Evolutionary conservation across 75 land plant species (phyloP).

Genomic region (Pinus taeda): DNA sequence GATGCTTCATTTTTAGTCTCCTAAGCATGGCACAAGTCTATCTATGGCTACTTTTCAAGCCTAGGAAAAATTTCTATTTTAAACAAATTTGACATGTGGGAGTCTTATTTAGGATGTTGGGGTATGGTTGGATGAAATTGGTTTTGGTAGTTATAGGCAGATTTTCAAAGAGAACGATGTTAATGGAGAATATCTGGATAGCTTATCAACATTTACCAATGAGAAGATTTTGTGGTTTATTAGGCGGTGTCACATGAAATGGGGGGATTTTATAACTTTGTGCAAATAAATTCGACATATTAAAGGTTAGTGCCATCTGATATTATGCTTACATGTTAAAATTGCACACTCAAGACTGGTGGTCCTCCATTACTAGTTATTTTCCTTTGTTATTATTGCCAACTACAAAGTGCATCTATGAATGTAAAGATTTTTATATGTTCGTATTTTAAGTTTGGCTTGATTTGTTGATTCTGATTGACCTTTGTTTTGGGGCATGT

Average conservation of each 20-base stretch:
- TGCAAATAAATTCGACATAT: conserved; percentile 86
- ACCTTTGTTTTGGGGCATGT: background rate
- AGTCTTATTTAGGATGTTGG: conserved; percentile 70
- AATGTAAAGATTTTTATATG: background rate
- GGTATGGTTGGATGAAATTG: conserved; percentile 80
- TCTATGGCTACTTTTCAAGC: background rate
- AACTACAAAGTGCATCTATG: background rate
- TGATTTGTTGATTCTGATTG: background rate
- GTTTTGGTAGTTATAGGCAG: conserved; percentile 68
- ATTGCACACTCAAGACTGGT: background rate
- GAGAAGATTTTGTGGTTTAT: conserved; percentile 87
- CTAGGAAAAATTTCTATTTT: background rate
- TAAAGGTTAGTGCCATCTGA: conserved; percentile 45
- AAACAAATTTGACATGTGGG: background rate
- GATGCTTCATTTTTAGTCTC: background rate
- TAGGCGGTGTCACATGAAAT: conserved; percentile 83
- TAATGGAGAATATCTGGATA: conserved; percentile 83
- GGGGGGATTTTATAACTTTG: conserved; percentile 88
- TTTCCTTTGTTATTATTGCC: background rate
- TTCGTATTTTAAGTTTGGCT: background rate
- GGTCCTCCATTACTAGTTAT: background rate
- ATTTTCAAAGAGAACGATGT: conserved; percentile 72
- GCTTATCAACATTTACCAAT: conserved; percentile 78
- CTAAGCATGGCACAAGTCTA: background rate
- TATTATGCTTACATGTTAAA: background rate